Evolutionary conservation across 208 protist genomes (phyloP).

Genomic region (Trypanosomatidae sp.): DNA sequence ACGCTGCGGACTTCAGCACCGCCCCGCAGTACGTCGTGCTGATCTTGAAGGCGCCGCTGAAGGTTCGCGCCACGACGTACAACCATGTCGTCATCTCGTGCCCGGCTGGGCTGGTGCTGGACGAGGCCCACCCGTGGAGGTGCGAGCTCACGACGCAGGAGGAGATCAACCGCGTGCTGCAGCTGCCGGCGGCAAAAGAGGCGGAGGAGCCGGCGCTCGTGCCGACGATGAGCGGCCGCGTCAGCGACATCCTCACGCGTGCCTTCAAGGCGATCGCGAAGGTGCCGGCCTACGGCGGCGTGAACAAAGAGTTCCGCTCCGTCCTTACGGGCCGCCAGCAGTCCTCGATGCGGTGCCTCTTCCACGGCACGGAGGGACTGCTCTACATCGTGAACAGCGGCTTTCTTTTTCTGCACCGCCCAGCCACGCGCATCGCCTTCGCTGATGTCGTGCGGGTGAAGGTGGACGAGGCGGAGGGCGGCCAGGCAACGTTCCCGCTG

Average conservation of each 20-base stretch:
- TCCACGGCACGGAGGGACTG: constrained; percentile 69
- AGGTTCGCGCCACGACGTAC: constrained; percentile 76
- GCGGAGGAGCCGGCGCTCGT: constrained; percentile 41
- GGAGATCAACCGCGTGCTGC: constrained; percentile 62
- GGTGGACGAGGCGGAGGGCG: no score
- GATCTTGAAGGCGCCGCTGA: constrained; percentile 70
- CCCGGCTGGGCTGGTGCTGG: constrained; percentile 52
- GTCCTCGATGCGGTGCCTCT: constrained; percentile 76
- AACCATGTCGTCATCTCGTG: constrained; percentile 83
- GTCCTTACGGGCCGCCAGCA: constrained; percentile 40
- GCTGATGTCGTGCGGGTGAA: no score
- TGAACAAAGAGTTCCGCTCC: constrained; percentile 79
- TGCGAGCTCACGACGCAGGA: constrained; percentile 78
- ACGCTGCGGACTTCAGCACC: constrained; percentile 24
- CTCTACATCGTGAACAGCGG: constrained; percentile 76
- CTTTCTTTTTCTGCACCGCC: constrained; percentile 83
- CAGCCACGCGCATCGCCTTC: constrained; percentile 63
- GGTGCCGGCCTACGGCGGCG: constrained; percentile 68
- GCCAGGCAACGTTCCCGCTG: no score
- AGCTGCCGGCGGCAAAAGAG: constrained; percentile 19
- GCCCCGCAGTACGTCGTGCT: constrained; percentile 82
- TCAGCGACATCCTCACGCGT: constrained; percentile 84
- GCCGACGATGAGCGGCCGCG: constrained; percentile 74
- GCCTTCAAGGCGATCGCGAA: constrained; percentile 77
- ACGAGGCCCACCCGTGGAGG: constrained; percentile 71